Evolutionary conservation across 345 rosid species (phyloP).

Genomic region (Populus nigra): DNA sequence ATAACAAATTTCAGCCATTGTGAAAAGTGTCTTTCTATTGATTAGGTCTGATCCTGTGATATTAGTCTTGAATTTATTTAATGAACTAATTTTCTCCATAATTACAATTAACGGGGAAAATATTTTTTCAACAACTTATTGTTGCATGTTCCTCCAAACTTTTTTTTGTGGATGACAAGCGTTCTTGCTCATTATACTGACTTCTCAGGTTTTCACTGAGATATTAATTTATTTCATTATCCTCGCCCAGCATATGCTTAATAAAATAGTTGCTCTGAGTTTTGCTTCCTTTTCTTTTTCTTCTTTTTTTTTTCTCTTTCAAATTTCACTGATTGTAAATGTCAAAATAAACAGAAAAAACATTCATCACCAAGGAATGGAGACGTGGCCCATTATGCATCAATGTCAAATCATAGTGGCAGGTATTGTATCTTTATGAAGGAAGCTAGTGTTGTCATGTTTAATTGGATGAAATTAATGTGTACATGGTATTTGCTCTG

Average conservation of each 20-base stretch:
- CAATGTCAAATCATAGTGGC: slow-evolving; percentile 22
- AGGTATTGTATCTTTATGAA: slow-evolving; percentile 45
- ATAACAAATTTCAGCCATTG: slow-evolving; percentile 5
- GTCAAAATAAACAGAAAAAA: slow-evolving; percentile 18
- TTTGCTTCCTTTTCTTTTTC: too few relatives aligned
- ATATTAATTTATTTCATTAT: neutral
- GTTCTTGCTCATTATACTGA: neutral
- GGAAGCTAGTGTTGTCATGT: neutral
- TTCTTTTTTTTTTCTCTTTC: too few relatives aligned
- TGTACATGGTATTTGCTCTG: slow-evolving; percentile 23
- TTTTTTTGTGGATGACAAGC: neutral
- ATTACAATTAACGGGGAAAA: neutral
- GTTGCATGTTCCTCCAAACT: neutral
- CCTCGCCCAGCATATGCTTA: neutral
- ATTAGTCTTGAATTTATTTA: neutral
- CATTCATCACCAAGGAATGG: slow-evolving; percentile 13
- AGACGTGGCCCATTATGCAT: slow-evolving; percentile 3
- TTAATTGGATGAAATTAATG: slow-evolving; percentile 17
- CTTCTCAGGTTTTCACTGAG: neutral
- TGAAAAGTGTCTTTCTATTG: neutral
- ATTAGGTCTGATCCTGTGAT: neutral
- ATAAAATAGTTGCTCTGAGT: neutral
- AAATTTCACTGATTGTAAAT: neutral
- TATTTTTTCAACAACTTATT: neutral
- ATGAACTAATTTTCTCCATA: neutral